Percentiles rank a stretch among this genome's conserved stretches.
phyloP scores from a whole-genome alignment of 805 yeast species.

The Teunomyces cretensis region DNA sequence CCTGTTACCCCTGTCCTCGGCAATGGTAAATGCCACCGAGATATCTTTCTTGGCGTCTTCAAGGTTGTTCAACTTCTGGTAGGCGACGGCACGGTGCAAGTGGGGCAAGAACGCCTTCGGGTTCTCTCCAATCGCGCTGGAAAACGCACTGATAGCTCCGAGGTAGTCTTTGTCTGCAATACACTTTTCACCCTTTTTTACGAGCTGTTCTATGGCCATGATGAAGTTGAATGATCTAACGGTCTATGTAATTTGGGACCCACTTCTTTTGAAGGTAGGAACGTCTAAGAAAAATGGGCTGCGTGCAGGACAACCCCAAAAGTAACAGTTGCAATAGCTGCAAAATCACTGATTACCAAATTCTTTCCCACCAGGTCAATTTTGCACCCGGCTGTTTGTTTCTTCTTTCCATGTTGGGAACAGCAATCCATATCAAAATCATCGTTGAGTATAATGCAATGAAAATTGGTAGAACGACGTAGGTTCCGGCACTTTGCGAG shows the following conservation, averaged over 20 bases:
- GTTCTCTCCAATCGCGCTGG: slow-evolving; percentile 40
- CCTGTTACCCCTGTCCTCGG: slow-evolving; percentile 46
- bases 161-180: slow-evolving; percentile 35
- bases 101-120: slow-evolving; percentile 49
- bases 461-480: slow-evolving; percentile 49
- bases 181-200: slow-evolving; percentile 34
- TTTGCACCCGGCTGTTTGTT: slow-evolving; percentile 4
- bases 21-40: slow-evolving; percentile 43
- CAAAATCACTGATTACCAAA: slow-evolving; percentile 13
- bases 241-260: too few relatives aligned
- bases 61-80: slow-evolving; percentile 47
- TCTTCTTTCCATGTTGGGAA: slow-evolving; percentile 35
- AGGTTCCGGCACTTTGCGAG: slow-evolving; percentile 46
- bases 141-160: slow-evolving; percentile 43
- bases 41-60: slow-evolving; percentile 50
- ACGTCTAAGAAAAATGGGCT: too few relatives aligned
- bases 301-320: too few relatives aligned
- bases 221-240: too few relatives aligned
- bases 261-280: too few relatives aligned
- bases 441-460: slow-evolving; percentile 36
- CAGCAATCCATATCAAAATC: slow-evolving; percentile 36
- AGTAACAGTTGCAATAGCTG: background rate
- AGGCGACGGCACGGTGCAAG: slow-evolving; percentile 48
- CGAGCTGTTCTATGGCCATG: slow-evolving; percentile 40
- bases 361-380: slow-evolving; percentile 15